These are phyloP conservation scores for Ascochyta koolunga DNA, from an alignment of 2,329 filamentous ascomycete genomes.

Conservation along the genomic window DNA sequence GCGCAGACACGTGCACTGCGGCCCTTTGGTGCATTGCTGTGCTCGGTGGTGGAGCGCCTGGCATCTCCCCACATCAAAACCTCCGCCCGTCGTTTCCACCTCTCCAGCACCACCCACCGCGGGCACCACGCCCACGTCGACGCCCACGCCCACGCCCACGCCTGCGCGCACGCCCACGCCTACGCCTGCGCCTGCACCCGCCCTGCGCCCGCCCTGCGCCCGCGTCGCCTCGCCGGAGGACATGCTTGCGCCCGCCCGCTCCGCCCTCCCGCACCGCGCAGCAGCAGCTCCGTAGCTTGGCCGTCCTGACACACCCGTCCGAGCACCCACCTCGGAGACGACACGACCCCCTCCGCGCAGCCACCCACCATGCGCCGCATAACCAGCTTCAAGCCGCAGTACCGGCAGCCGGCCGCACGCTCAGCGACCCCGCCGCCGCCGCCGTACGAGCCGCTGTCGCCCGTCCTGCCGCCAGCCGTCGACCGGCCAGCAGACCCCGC, in stretches of 20 bases:
- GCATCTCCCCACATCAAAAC: conserved; percentile 24
- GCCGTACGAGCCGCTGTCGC: conserved; percentile 46
- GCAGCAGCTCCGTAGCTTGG: conserved; percentile 34
- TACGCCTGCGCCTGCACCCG: conserved; percentile 11
- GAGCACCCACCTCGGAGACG: conserved; percentile 14
- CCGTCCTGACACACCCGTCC: conserved; percentile 30
- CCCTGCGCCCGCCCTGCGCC: conserved; percentile 22
- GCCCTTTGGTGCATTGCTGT: neutral
- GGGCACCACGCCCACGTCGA: conserved; percentile 27
- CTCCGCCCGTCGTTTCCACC: conserved; percentile 15
- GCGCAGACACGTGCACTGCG: neutral
- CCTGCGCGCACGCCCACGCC: conserved; percentile 30
- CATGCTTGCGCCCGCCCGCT: conserved; percentile 36
- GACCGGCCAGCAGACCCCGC: conserved; percentile 31
- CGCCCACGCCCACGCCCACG: conserved; percentile 16
- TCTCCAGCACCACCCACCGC: conserved; percentile 18
- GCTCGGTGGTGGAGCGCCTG: conserved; percentile 2
- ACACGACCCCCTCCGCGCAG: conserved; percentile 15
- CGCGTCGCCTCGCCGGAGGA: conserved; percentile 27
- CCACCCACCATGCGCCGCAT: conserved; percentile 36
- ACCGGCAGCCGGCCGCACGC: conserved; percentile 39
- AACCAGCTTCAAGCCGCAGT: conserved; percentile 44
- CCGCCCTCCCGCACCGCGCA: conserved; percentile 29
- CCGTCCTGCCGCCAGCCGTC: conserved; percentile 31
- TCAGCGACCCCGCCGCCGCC: conserved; percentile 41